These are phyloP conservation scores for Saccharomycopsis sp. DNA, from an alignment of 805 yeast genomes.

Conservation along the genomic window DNA sequence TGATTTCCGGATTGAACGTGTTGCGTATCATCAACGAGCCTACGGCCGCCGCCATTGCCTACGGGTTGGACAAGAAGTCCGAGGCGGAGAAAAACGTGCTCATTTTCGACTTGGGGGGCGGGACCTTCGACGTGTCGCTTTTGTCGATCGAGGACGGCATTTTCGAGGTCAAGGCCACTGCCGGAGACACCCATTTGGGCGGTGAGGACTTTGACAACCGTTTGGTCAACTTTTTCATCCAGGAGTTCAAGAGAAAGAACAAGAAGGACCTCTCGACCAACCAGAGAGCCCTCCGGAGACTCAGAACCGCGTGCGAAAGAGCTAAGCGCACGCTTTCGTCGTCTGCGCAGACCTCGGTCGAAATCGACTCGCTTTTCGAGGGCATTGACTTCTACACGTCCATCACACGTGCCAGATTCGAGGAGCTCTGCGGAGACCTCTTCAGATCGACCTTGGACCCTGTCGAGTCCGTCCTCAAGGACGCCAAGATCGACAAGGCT, in stretches of 20 bases:
- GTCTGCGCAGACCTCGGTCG: conserved; percentile 90
- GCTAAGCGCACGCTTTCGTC: conserved; percentile 89
- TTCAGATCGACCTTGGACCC: conserved; percentile 94
- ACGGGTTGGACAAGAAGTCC: conserved; percentile 65
- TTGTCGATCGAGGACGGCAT: conserved; percentile 75
- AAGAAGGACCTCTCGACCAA: conserved; percentile 69
- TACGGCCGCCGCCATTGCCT: conserved; percentile 97
- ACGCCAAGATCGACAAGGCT: conserved; percentile 84
- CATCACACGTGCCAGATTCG: conserved; percentile 95
- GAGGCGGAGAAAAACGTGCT: conserved; percentile 63
- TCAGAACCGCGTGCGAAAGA: conserved; percentile 84
- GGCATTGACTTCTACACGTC: conserved; percentile 96
- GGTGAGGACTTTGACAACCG: conserved; percentile 86
- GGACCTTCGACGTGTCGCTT: conserved; percentile 79
- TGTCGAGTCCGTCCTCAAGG: conserved; percentile 89
- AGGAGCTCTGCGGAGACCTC: conserved; percentile 89
- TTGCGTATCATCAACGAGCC: conserved; percentile 95
- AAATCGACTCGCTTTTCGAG: conserved; percentile 90
- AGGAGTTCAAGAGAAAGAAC: conserved; percentile 80
- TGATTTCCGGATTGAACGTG: conserved; percentile 92
- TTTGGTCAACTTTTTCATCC: conserved; percentile 68
- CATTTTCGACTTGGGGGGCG: conserved; percentile 82
- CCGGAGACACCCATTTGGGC: conserved; percentile 68
- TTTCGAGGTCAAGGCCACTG: conserved; percentile 78
- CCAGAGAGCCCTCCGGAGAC: conserved; percentile 82